phyloP scores from a whole-genome alignment of 306 rosid genomes.

The Rosa multiflora region DNA sequence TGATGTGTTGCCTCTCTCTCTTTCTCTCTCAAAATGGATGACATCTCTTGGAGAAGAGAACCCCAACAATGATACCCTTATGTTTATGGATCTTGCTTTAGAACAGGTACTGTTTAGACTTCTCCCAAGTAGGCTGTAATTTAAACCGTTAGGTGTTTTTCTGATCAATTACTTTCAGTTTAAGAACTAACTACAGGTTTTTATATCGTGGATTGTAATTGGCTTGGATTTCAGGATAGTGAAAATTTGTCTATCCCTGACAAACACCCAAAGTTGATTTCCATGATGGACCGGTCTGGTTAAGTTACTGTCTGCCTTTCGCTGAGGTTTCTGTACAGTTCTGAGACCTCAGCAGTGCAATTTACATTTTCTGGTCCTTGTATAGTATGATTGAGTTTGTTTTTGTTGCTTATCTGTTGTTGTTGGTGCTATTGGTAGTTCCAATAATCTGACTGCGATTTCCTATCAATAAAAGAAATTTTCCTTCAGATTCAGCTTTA shows the following conservation, averaged over 20 bases:
- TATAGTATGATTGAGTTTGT: neutral
- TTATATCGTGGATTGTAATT: neutral
- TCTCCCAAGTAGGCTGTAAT: neutral
- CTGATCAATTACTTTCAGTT: neutral
- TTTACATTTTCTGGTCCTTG: neutral
- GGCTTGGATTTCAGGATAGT: neutral
- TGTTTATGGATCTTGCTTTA: conserved; percentile 80
- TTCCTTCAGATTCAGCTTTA: neutral
- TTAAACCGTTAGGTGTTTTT: too few relatives aligned
- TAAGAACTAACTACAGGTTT: neutral
- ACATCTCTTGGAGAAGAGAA: conserved; percentile 24
- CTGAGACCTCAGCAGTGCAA: too few relatives aligned
- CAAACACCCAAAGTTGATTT: too few relatives aligned
- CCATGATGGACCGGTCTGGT: neutral
- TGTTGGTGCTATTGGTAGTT: neutral
- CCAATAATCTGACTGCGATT: neutral
- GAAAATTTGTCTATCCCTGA: neutral
- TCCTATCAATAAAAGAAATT: neutral
- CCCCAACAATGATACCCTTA: conserved; percentile 25
- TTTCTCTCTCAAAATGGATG: conserved; percentile 29
- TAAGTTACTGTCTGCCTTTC: neutral
- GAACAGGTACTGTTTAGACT: conserved; percentile 44
- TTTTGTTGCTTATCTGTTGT: neutral
- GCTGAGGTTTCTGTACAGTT: neutral
- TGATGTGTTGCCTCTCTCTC: neutral